Conservation (phyloP, 2,329 filamentous ascomycete species). For the Cordyceps tenuipes region DNA sequence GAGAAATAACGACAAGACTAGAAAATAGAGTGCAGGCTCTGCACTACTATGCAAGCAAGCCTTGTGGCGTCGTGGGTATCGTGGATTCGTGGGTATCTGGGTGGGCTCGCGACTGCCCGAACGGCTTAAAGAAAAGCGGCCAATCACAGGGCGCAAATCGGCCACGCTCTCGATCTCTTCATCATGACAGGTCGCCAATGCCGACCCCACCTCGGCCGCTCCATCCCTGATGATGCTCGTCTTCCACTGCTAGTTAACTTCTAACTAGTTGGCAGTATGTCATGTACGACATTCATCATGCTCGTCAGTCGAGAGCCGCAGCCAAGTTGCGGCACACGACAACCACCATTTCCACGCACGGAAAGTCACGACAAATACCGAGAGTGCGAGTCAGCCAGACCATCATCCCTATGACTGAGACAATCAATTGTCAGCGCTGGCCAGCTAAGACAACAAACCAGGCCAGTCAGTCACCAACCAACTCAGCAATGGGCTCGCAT, state of each 20-base stretch:
- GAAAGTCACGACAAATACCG: too few species aligned
- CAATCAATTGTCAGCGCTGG: not conserved
- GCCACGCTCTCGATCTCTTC: constrained; percentile 9
- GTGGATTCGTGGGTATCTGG: too few species aligned
- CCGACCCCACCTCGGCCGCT: not conserved
- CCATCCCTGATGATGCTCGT: not conserved
- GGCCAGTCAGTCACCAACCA: not conserved
- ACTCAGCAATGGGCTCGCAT: not conserved
- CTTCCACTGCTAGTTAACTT: too few species aligned
- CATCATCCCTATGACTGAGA: not conserved
- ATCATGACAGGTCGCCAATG: constrained; percentile 2
- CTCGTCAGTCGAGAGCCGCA: not conserved
- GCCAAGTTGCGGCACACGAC: not conserved
- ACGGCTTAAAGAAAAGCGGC: not conserved
- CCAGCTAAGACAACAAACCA: not conserved
- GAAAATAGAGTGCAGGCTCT: not conserved
- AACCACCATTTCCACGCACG: too few species aligned
- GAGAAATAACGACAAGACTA: not conserved
- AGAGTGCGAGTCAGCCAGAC: too few species aligned
- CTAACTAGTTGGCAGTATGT: too few species aligned
- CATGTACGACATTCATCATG: not conserved
- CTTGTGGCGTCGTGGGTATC: too few species aligned
- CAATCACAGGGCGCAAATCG: constrained; percentile 8
- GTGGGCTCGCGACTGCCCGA: not conserved
- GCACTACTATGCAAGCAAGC: too few species aligned